Percentiles rank a stretch among this genome's conserved stretches.
Evolutionary conservation across 2,329 filamentous ascomycete genomes (phyloP).

Genomic region (Colletotrichum tamarilloi): DNA sequence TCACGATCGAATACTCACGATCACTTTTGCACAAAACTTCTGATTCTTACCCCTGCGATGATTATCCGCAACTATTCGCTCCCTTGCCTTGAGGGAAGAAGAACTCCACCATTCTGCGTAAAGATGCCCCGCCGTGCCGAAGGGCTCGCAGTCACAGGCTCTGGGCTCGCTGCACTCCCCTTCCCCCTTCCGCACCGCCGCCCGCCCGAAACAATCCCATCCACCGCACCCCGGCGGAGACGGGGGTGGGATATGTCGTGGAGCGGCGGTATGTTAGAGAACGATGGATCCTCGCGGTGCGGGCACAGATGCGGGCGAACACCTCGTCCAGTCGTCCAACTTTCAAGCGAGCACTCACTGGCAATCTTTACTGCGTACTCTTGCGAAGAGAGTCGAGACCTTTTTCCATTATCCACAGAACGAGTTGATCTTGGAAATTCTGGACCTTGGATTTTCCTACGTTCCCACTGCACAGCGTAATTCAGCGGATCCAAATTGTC

Average conservation of each 20-base stretch:
- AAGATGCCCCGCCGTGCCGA: not conserved
- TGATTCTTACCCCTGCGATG: not conserved
- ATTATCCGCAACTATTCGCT: too few species aligned
- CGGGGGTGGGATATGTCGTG: not conserved
- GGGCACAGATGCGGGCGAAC: not conserved
- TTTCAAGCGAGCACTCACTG: not conserved
- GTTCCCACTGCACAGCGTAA: not conserved
- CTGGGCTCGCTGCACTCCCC: not conserved
- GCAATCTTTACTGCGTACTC: too few species aligned
- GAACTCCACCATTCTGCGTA: too few species aligned
- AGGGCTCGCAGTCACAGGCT: not conserved
- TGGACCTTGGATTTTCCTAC: not conserved
- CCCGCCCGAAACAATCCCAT: not conserved
- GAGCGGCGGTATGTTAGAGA: constrained; percentile 2
- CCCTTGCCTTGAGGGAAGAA: too few species aligned
- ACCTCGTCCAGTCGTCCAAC: not conserved
- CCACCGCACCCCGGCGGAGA: not conserved
- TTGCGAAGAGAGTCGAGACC: not conserved
- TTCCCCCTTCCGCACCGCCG: not conserved
- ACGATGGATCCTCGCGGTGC: not conserved
- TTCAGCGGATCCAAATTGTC: not conserved
- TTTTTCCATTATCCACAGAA: not conserved
- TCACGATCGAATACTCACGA: too few species aligned
- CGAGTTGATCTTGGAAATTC: not conserved
- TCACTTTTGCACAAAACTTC: not conserved